Evolutionary conservation across 2,329 filamentous ascomycete species (phyloP).

Genomic region (Paracoccidioides lutzii): DNA sequence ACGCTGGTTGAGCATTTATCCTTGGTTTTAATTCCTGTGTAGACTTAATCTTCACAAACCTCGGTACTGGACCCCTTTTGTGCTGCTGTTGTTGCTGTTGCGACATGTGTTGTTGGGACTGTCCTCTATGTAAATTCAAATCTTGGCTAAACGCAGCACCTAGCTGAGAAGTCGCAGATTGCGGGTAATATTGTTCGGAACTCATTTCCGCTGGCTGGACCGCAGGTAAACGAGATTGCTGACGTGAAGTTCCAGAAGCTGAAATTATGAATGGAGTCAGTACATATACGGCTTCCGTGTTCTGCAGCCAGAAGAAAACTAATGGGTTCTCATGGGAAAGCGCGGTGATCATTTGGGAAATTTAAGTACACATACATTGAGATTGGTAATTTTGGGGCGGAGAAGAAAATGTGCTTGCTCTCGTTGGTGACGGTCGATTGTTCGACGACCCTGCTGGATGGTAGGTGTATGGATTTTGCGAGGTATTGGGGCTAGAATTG

Average conservation of each 20-base stretch:
- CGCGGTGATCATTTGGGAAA: not conserved
- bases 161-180: conserved; percentile 55
- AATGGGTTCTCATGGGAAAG: not conserved
- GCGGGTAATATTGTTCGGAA: conserved; percentile 57
- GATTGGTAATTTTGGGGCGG: conserved; percentile 47
- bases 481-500: conserved; percentile 47
- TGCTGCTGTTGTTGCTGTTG: conserved; percentile 29
- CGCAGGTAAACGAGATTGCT: conserved; percentile 57
- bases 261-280: conserved; percentile 5
- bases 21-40: conserved; percentile 65
- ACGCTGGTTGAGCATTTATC: conserved; percentile 76
- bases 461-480: conserved; percentile 40
- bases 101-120: conserved; percentile 33
- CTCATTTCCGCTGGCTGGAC: conserved; percentile 57
- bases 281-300: not conserved
- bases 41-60: conserved; percentile 68
- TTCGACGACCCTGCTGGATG: conserved; percentile 39
- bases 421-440: conserved; percentile 65
- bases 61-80: conserved; percentile 60
- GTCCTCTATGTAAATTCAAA: conserved; percentile 36
- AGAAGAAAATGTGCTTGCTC: conserved; percentile 46
- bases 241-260: conserved; percentile 24
- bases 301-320: not conserved
- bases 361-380: conserved; percentile 34
- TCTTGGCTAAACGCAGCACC: conserved; percentile 52